Base-by-base conservation (phyloP, 768 basidiomycete genomes). In the Lactarius psammicola region DNA sequence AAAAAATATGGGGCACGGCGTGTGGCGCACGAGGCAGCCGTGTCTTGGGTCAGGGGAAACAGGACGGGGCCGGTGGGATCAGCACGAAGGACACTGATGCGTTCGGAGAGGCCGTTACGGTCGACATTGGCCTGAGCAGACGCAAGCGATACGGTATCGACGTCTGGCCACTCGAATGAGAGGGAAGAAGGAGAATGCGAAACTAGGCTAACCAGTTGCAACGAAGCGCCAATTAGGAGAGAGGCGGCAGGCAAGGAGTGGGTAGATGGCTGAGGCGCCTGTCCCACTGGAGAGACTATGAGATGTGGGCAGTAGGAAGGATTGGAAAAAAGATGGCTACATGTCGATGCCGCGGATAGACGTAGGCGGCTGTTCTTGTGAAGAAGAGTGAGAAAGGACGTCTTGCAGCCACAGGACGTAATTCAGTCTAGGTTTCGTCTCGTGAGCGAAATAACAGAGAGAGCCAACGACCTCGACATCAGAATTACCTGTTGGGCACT, bases 221-320 rank as follows among this genome's bases (percentile, higher is more conserved):
- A 84, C 67, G 62, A 95, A 85, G 1, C 70, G 71, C 86, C 89
- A 92, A 4, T 67, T 73, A 6, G 78, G 73, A 53, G 85, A 76
- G 40, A 85, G 70, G 2, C 78, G 78, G 69, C 87, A 88, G 0
- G 80, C 84, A 0, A 98, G 79, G 1, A 98, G 79, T 0, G 95
- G 89, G 69, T 97, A 98, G 62, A 98, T 93, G 0, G 86, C 90
- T 0, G 92, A 92, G 8, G 94, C 88, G 0, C 96, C 96, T 9
- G 95, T 96, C 26, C 96, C 96, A 44, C 94, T 93, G 38, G 10
- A 40, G n/a, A 55, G 40, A 38, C 17, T 11, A 20, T 23, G 40
- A 23, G 38, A 38, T 1, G 9, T 40, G 30, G 26, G 6, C 49
- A 18, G 28, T n/a, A 59, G 8, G 17, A 20, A 5, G 60, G 8